Base-by-base conservation (phyloP, 2,329 filamentous ascomycete species). In the Byssochlamys sp. region DNA sequence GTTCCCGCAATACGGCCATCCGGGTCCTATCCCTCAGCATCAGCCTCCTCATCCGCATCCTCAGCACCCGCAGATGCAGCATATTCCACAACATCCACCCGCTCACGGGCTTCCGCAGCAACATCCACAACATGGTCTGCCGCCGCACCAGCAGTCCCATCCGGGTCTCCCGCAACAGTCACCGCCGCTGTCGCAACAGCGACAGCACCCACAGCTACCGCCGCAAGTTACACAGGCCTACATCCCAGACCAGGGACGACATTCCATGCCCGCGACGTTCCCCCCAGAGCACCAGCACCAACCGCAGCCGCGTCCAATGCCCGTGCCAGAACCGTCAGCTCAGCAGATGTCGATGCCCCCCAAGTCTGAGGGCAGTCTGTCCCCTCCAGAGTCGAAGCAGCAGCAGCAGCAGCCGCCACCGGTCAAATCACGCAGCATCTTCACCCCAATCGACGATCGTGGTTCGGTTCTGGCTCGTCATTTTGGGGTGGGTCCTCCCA, bases 361-460 rank as follows among this genome's bases (percentile, higher is more conserved):
- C 66, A 79, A 71, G 69, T 65, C 39, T 65, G 80, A 70, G 59
- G 68, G 61, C 69, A 77, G 61, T 25, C 69, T 70, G 49, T 73
- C 84, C n/a, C 75, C 77, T 57, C 71, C 75, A 9, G 10, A 14
- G 4, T 73, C 77, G 62, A 86, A 87, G 2, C 88, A 87, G 66
- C 86, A 89, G 4, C 73, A 77, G 61, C 86, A 87, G 1, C 88
- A 87, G 66, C 86, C 89, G 4, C 65, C 82, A 2, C 78, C 80
- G 6, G 75, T 80, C 33, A 91, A 91, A 71, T 87, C 87, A 25
- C 87, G 91, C 69, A 96, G 91, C 71, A 97, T 99, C 59, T 97
- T 97, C 70, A 99, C 94, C 0, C 94, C 94, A 0, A 95, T 99
- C 61, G 94, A 97, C 66, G 91, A 96, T 70, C 91, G 88, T 65